phyloP scores from a whole-genome alignment of 2,329 filamentous ascomycete species.

The Chrysoporthe cubensis region DNA sequence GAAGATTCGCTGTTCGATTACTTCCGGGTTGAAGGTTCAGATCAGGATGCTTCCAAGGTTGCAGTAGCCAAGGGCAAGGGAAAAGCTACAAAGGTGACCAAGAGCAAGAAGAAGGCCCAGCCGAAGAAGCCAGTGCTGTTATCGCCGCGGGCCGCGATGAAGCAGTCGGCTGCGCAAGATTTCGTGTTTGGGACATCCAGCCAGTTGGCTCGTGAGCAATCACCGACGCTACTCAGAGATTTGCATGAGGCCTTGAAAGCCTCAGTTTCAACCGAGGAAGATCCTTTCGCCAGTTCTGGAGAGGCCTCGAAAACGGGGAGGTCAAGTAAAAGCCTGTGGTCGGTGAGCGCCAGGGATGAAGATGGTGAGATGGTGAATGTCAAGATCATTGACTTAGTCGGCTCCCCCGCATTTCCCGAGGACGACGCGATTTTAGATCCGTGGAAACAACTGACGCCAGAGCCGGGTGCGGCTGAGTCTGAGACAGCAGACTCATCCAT shows the following conservation, averaged over 20 bases:
- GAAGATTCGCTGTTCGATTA: constrained; percentile 51
- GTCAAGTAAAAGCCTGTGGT: constrained; percentile 63
- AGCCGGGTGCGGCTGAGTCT: constrained; percentile 16
- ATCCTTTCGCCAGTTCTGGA: constrained; percentile 43
- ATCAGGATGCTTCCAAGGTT: constrained; percentile 38
- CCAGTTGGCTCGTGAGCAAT: constrained; percentile 75
- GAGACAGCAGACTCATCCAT: constrained; percentile 19
- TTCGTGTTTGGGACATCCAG: constrained; percentile 87
- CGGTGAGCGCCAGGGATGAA: constrained; percentile 67
- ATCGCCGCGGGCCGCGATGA: constrained; percentile 70
- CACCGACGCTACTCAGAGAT: constrained; percentile 66
- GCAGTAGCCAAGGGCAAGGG: constrained; percentile 35
- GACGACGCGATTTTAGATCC: constrained; percentile 34
- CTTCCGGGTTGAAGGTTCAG: constrained; percentile 42
- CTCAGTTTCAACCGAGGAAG: constrained; percentile 53
- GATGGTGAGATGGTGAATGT: constrained; percentile 67
- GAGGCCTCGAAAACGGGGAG: constrained; percentile 23
- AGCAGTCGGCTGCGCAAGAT: constrained; percentile 69
- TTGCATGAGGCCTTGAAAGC: constrained; percentile 64
- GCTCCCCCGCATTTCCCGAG: constrained; percentile 42
- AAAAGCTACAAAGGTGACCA: constrained; percentile 45
- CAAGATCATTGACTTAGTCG: constrained; percentile 63
- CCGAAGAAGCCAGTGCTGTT: constrained; percentile 57
- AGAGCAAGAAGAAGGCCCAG: constrained; percentile 44
- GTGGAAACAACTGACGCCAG: constrained; percentile 36